Evolutionary conservation across 495 filamentous ascomycete genomes (phyloP).

Genomic region (Astrocystis sublimbata): DNA sequence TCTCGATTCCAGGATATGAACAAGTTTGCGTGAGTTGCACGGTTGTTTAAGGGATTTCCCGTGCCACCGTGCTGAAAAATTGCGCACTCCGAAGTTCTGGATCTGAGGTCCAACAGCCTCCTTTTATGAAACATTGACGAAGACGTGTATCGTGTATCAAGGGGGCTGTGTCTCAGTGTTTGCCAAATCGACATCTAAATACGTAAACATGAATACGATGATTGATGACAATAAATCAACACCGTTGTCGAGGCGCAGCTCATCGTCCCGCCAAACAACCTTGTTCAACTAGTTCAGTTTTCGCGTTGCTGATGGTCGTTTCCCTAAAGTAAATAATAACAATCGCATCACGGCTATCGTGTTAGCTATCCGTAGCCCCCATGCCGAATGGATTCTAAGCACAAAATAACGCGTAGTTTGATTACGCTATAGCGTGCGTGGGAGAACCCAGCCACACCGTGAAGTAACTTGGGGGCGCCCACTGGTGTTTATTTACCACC

Average conservation of each 20-base stretch:
- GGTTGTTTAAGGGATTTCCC: not conserved
- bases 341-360: not conserved
- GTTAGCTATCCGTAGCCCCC: not conserved
- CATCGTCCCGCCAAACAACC: not conserved
- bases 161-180: not conserved
- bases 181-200: no score
- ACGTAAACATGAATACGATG: not conserved
- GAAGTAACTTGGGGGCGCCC: constrained; percentile 15
- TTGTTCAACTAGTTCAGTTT: not conserved
- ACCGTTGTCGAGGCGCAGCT: not conserved
- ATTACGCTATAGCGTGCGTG: not conserved
- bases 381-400: not conserved
- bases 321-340: not conserved
- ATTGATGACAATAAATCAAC: not conserved
- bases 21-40: not conserved
- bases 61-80: not conserved
- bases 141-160: not conserved
- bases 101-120: not conserved
- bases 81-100: not conserved
- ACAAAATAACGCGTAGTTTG: not conserved
- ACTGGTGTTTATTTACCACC: constrained; percentile 1
- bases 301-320: not conserved
- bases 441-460: not conserved
- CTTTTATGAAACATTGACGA: not conserved
- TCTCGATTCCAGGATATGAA: not conserved